Percentiles rank a stretch among this genome's conserved stretches.
phyloP scores from a whole-genome alignment of 2,329 filamentous ascomycete species.

The Zymoseptoria passerinii region DNA sequence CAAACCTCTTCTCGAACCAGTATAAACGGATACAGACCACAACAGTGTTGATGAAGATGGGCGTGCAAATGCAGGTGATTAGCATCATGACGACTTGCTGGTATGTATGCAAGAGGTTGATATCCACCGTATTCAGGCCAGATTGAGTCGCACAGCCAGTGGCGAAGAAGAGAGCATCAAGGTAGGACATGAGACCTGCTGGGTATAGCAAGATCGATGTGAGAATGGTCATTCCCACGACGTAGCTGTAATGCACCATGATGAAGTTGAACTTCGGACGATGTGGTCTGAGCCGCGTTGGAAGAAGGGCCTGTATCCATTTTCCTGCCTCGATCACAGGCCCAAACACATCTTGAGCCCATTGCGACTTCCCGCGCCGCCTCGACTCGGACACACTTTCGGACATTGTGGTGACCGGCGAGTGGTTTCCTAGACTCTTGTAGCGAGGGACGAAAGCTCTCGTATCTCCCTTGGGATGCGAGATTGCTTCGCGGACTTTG shows the following conservation, averaged over 20 bases:
- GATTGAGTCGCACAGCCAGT: slow-evolving; percentile 83
- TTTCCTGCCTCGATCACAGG: slow-evolving; percentile 15
- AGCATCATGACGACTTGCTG: slow-evolving; percentile 59
- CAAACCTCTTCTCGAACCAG: slow-evolving; percentile 97
- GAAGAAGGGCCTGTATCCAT: slow-evolving; percentile 14
- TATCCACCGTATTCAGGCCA: slow-evolving; percentile 68
- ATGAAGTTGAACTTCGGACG: slow-evolving; percentile 72
- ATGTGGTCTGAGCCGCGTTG: slow-evolving; percentile 19
- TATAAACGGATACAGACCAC: slow-evolving; percentile 91
- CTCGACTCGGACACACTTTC: not conserved
- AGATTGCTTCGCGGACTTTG: too few species aligned
- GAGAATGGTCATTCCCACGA: slow-evolving; percentile 63
- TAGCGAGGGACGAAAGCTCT: not conserved
- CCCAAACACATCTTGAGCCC: slow-evolving; percentile 9
- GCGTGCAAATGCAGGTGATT: slow-evolving; percentile 65
- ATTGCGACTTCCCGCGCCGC: not conserved
- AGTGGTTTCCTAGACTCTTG: not conserved
- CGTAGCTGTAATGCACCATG: slow-evolving; percentile 72
- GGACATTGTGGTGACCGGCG: not conserved
- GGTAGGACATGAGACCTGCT: slow-evolving; percentile 53
- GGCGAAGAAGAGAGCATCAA: slow-evolving; percentile 85
- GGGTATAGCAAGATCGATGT: slow-evolving; percentile 71
- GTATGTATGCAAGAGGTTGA: slow-evolving; percentile 40
- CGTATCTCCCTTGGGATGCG: not conserved
- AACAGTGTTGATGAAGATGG: slow-evolving; percentile 73